Base-by-base conservation (phyloP, 768 basidiomycete genomes). In the Grammothele lineata region DNA sequence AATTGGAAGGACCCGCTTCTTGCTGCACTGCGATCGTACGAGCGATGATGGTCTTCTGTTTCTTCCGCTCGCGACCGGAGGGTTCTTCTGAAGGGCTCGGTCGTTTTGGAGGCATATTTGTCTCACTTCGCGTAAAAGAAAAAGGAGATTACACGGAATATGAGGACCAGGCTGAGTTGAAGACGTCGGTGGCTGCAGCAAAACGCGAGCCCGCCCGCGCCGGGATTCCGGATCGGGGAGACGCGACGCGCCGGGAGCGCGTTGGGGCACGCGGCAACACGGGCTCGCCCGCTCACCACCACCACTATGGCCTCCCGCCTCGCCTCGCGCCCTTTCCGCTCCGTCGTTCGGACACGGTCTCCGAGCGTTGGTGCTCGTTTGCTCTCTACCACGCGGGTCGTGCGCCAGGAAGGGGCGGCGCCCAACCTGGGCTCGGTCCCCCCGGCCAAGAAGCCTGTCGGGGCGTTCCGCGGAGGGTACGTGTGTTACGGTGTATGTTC, bases 401-500 rank as follows among this genome's bases (percentile, higher is more conserved):
- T 71, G 40, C 71, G 68, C 42, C 74, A 77, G 51, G 57, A 62
- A 7, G n/a, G 6, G 7, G 18, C 65, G 12, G 27, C 63, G 15
- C 68, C 79, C 30, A 80, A 78, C 51, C 60, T 84, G 39, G 83
- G 83, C 14, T 65, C 72, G 1, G 64, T 77, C 25, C 73, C 76
- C 18, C 70, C 68, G 12, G 77, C 78, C 51, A 87, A 81, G 73
- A 85, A 78, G 68, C 88, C 89, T 5, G 71, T 92, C 56, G 89
- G 89, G 36, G 71, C 68, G 10, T 70, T 72, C 58, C 67, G 70
- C 33, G 71, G 71, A 53, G 68, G 70, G 70, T 71, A 48, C 52
- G 66, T 61, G 30, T 42, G 36, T 18, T 23, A n/a, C 36, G 15
- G 23, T 15, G n/a, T n/a, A n/a, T n/a, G n/a, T n/a, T n/a, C n/a